Base-by-base conservation (phyloP, 2,329 filamentous ascomycete species). In the Arthrobotrys sinensis region DNA sequence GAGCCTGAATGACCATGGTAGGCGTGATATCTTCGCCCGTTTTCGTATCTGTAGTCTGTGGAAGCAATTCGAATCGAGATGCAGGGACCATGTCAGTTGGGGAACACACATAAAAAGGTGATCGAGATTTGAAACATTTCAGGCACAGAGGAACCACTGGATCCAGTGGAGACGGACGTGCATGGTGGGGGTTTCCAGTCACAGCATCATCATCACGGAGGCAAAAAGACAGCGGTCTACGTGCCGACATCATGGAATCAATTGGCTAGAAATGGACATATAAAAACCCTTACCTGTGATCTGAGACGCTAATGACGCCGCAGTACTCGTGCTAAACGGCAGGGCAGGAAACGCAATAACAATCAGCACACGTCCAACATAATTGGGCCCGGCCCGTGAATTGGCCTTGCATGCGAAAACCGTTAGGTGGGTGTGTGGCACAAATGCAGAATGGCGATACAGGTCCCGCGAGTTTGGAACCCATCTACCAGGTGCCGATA, bases 21-120 rank as follows among this genome's bases (percentile, higher is more conserved):
- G 12, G 75, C 67, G 62, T 79, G 75, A 57, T 79, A 79, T 48
- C 75, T 45, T 45, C 75, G 52, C 46, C 75, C 75, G 40, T 79
- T 79, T 57, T 79, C 75, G n/a, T 55, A 79, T 72, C 69, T 72
- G 68, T 79, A 79, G 28, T 79, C 75, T 79, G 28, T 68, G 14
- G 36, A 38, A 45, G 60, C 19, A 70, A 40, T 55, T 62, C 52
- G 66, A 48, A 62, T 50, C 53, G 43, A 62, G 40, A 38, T 46
- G 53, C 36, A 7, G 19, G 19, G n/a, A 11, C 6, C 34, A 57
- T 28, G 64, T 55, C 19, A 55, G 48, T 28, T 24, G 12, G 55
- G 16, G 28, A 28, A 32, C 48, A 16, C 40, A 45, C 40, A 45
- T 6, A 45, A 38, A 57, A 38, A 34, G 3, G 32, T 38, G 52